Evolutionary conservation across 1,284 basidiomycete genomes (phyloP), one percentile per base, ranked within the genome.

Genomic region (Ustilago cynodontis): DNA sequence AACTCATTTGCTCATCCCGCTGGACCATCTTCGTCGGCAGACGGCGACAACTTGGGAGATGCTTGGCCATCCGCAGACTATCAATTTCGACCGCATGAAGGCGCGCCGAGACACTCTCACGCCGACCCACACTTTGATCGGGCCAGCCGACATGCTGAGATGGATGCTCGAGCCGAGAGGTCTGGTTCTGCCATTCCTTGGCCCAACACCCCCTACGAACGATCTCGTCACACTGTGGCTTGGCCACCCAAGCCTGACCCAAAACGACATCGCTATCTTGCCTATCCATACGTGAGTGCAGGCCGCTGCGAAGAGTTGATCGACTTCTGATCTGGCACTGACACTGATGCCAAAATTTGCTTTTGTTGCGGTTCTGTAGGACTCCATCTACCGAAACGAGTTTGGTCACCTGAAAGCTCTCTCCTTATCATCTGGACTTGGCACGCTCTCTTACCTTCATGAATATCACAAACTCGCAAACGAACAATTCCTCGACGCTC

Each of bases 391-490:
- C 54, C 59, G 70, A 29, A 77, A 77, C 52, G 75, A 77, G 35
- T 77, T 77, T 26, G 75, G 75, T 18, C 75, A 77, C 53, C 56
- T 77, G 33, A 77, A 77, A 20, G 75, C 75, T 2, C 59, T 77
- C 22, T 77, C 75, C 13, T 49, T 73, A 16, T 77, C 75, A 2
- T 77, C 75, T 1, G 75, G 75, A 2, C 71, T 77, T 2, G 75
- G 75, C 33, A 73, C 75, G 6, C 71, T 77, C 49, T 77, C 75
- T 20, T 77, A 77, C 26, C 65, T 77, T 33, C 75, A 77, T 58
- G 71, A 77, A 49, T 77, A 77, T 47, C 75, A 77, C 64, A 77
- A 77, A 47, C 58, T 77, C 26, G 75, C 75, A 35, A 77, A 77
- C 59, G 75, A 77, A 51, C 75, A 77, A 31, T 73, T 77, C 39